These are phyloP conservation scores for Mycena crocata DNA, from an alignment of 768 basidiomycete genomes.

Conservation along the genomic window DNA sequence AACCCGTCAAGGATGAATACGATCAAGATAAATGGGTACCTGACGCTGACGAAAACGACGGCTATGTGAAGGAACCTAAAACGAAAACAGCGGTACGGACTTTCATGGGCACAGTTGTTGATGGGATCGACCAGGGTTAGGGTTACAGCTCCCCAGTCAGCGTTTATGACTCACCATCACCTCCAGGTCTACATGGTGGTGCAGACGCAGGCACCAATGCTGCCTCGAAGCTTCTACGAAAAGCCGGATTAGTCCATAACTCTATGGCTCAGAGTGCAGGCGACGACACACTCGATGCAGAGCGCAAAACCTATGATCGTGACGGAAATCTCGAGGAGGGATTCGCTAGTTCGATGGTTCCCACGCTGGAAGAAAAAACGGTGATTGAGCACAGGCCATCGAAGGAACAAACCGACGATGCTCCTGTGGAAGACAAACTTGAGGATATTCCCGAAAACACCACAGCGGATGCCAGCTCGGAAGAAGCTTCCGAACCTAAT, in stretches of 20 bases:
- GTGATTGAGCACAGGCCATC: constrained; percentile 62
- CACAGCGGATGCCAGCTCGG: not conserved
- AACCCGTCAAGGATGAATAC: constrained; percentile 61
- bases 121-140: constrained; percentile 64
- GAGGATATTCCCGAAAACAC: constrained; percentile 31
- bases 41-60: constrained; percentile 70
- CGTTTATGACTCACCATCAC: not conserved
- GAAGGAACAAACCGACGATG: constrained; percentile 42
- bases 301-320: constrained; percentile 64
- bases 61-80: constrained; percentile 52
- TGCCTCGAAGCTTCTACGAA: constrained; percentile 51
- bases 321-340: constrained; percentile 64
- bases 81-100: constrained; percentile 46
- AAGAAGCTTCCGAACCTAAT: constrained; percentile 8
- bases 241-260: constrained; percentile 56
- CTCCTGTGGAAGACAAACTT: constrained; percentile 45
- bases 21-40: constrained; percentile 80
- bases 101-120: constrained; percentile 50
- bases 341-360: constrained; percentile 72
- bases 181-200: constrained; percentile 53
- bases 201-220: constrained; percentile 52
- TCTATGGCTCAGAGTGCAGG: constrained; percentile 52
- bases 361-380: constrained; percentile 77
- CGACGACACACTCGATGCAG: constrained; percentile 57
- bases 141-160: constrained; percentile 15